Percentiles rank a stretch among this genome's conserved stretches.
Conservation (phyloP, 2,329 filamentous ascomycete species). For the Alternaria solani region DNA sequence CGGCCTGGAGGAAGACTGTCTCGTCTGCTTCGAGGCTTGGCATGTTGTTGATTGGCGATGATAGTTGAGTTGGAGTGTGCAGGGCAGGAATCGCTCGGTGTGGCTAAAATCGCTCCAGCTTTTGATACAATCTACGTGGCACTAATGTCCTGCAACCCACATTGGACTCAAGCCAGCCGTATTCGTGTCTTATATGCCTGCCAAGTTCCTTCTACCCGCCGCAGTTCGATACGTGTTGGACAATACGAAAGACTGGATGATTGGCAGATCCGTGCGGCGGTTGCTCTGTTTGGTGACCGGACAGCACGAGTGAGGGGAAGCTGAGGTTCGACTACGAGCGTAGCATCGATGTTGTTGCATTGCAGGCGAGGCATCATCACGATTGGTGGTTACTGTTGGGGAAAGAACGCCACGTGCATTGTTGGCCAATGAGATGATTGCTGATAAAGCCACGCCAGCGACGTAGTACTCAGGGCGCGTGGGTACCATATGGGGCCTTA, state of each 20-base stretch:
- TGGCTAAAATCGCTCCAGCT: background rate
- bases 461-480: background rate
- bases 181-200: background rate
- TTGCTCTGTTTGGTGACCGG: background rate
- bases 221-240: background rate
- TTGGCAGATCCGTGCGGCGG: background rate
- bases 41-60: background rate
- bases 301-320: slow-evolving; percentile 11
- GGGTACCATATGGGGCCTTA: background rate
- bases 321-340: slow-evolving; percentile 15
- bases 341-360: slow-evolving; percentile 37
- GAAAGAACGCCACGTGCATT: slow-evolving; percentile 24
- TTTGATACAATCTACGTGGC: too few relatives aligned
- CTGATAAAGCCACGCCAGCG: slow-evolving; percentile 28
- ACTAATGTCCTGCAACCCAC: background rate
- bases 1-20: slow-evolving; percentile 25
- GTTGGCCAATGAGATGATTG: slow-evolving; percentile 28
- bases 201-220: background rate
- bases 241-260: background rate
- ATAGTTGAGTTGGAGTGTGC: too few relatives aligned
- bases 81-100: fast-evolving
- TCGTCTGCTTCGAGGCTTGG: slow-evolving; percentile 2
- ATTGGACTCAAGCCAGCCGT: background rate
- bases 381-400: slow-evolving; percentile 12
- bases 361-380: slow-evolving; percentile 18